Base-by-base conservation (phyloP, 345 rosid species). In the Populus davidiana region DNA sequence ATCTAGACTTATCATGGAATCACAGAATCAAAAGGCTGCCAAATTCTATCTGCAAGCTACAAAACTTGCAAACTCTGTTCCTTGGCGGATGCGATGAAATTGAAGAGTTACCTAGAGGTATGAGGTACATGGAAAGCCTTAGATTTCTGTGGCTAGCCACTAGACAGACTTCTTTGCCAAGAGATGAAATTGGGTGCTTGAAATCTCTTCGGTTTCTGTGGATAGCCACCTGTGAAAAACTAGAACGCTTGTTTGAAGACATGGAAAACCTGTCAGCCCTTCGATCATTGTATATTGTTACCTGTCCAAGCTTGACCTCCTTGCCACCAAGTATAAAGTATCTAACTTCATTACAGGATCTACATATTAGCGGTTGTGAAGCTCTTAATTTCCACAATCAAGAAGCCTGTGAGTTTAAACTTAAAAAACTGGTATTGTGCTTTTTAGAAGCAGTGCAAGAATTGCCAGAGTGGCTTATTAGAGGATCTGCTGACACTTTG, bases 41-140 rank as follows among this genome's bases (percentile, higher is more conserved):
- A 2, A 69, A n/a, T 43, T 82, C 85, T 5, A 50, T 85, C 23
- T 80, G 74, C 29, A 70, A 80, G 35, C 82, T 85, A 4, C 77
- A 31, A 12, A 72, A 65, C 50, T 71, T 85, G 82, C 82, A 85
- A 62, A 62, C 70, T 27, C 70, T 85, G 21, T 63, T 39, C 8
- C 70, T 81, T 14, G 47, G 36, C 0, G 27, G 49, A 5, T 81
- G 85, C 27, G 68, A 72, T 20, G 72, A 71, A 9, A 41, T 81
- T 27, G 74, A 79, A 64, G 83, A 65, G 70, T 61, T 81, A 65
- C 85, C 81, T 0, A 27, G 17, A 31, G 79, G 79, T 31, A 36
- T 81, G 14, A 61, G 52, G 66, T 67, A n/a, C 43, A n/a, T 84
- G 76, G 27, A 74, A 52, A 81, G 63, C 68, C 87, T 84, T 7